phyloP scores from a whole-genome alignment of 495 filamentous ascomycete genomes.

The Penicillium waksmanii region DNA sequence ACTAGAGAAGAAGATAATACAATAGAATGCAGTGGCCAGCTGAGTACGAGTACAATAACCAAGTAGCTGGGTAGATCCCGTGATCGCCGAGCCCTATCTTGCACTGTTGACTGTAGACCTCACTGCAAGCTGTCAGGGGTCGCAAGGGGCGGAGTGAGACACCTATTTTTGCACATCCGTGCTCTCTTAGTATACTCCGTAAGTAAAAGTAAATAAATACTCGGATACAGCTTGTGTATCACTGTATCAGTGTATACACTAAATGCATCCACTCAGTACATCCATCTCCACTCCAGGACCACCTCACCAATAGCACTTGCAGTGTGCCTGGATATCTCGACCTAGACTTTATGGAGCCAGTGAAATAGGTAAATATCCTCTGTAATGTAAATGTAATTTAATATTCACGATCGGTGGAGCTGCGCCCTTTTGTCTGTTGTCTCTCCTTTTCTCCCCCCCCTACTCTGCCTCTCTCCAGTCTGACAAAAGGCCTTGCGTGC shows the following conservation, averaged over 20 bases:
- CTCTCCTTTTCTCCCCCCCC: conserved; percentile 30
- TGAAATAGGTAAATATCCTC: neutral
- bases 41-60: no score
- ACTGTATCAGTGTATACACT: no score
- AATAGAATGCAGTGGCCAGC: no score
- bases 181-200: neutral
- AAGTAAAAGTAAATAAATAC: neutral
- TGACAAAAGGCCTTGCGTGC: conserved; percentile 55
- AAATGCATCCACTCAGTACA: no score
- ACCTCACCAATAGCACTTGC: conserved; percentile 13
- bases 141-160: conserved; percentile 8
- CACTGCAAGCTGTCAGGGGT: conserved; percentile 1
- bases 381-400: conserved; percentile 2
- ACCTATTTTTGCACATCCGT: conserved; percentile 6
- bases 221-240: no score
- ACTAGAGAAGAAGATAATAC: no score
- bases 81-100: no score
- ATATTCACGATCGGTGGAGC: conserved; percentile 31
- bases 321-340: conserved; percentile 30
- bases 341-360: conserved; percentile 12
- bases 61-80: no score
- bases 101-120: neutral
- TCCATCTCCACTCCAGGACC: neutral
- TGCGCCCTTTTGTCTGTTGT: conserved; percentile 11
- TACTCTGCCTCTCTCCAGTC: conserved; percentile 41